phyloP scores from a whole-genome alignment of 148 eudicot genomes.

The Chenopodium formosanum region DNA sequence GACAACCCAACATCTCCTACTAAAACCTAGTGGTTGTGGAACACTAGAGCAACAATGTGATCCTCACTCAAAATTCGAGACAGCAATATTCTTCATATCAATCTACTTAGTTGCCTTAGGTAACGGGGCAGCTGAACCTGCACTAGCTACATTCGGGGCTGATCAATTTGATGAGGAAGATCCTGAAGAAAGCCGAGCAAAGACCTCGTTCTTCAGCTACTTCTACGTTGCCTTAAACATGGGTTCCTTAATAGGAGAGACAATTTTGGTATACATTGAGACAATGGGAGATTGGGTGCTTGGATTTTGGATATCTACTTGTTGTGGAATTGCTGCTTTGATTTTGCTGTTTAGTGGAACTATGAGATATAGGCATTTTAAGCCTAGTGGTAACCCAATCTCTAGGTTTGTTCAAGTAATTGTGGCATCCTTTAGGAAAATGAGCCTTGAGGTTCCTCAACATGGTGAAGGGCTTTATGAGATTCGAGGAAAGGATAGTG shows the following conservation, averaged over 20 bases:
- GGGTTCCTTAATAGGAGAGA: slow-evolving; percentile 56
- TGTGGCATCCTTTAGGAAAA: slow-evolving; percentile 43
- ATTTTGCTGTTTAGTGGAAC: slow-evolving; percentile 44
- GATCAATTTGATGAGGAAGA: slow-evolving; percentile 60
- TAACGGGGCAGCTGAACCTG: slow-evolving; percentile 49
- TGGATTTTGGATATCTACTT: slow-evolving; percentile 51
- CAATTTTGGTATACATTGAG: slow-evolving; percentile 50
- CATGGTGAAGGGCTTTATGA: slow-evolving; percentile 43
- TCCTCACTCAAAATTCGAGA: slow-evolving; percentile 39
- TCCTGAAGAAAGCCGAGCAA: slow-evolving; percentile 33
- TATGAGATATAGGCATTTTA: slow-evolving; percentile 49
- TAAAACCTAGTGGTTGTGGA: slow-evolving; percentile 52
- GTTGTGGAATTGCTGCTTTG: slow-evolving; percentile 46
- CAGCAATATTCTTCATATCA: slow-evolving; percentile 43
- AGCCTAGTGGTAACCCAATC: slow-evolving; percentile 49
- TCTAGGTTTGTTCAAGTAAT: slow-evolving; percentile 52
- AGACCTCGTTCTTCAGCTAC: slow-evolving; percentile 51
- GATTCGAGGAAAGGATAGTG: slow-evolving; percentile 35
- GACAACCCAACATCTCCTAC: slow-evolving; percentile 38
- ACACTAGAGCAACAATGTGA: slow-evolving; percentile 45
- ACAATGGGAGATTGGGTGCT: slow-evolving; percentile 50
- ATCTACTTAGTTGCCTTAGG: slow-evolving; percentile 54
- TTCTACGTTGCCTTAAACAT: slow-evolving; percentile 51
- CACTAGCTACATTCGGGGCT: slow-evolving; percentile 54
- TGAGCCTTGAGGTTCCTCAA: slow-evolving; percentile 36